A percentile compares a stretch with the other conserved stretches of the same genome.
Conservation (phyloP, 139 green algal genomes). For the Tetradesmus obliquus region DNA sequence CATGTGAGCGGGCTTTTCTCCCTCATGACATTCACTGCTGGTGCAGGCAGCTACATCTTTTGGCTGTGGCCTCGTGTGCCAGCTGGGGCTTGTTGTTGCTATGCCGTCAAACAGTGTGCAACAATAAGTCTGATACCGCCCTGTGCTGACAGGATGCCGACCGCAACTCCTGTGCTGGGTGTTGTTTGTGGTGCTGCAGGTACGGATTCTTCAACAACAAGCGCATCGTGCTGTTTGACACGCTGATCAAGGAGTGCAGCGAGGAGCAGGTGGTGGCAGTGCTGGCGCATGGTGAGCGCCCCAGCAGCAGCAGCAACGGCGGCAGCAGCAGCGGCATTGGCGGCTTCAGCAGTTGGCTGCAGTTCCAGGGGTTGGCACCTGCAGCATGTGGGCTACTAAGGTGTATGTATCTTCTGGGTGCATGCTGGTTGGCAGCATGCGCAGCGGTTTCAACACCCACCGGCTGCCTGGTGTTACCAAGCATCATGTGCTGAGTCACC, state of each 20-base stretch:
- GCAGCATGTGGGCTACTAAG: neutral
- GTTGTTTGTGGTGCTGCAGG: neutral
- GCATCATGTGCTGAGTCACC: neutral
- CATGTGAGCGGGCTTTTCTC: slow-evolving; percentile 62
- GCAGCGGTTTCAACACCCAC: neutral
- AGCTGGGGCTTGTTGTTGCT: too few species aligned
- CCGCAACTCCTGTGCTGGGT: too few species aligned
- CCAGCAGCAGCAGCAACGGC: neutral
- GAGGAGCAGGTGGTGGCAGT: slow-evolving; percentile 91
- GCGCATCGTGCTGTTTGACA: slow-evolving; percentile 86
- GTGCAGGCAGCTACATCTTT: too few species aligned
- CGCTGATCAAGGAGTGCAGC: slow-evolving; percentile 55
- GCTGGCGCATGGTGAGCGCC: slow-evolving; percentile 81
- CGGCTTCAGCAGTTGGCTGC: neutral
- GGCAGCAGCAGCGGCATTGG: slow-evolving; percentile 54
- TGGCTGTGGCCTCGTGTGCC: too few species aligned
- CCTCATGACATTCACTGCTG: too few species aligned
- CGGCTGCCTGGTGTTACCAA: neutral
- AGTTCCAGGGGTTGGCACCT: neutral
- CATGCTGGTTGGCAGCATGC: neutral
- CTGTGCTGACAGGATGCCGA: too few species aligned
- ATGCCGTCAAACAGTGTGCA: too few species aligned
- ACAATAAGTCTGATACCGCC: too few species aligned
- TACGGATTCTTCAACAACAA: slow-evolving; percentile 96
- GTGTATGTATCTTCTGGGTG: neutral